phyloP scores from a whole-genome alignment of 2,329 filamentous ascomycete genomes.

The Cercospora canescens region DNA sequence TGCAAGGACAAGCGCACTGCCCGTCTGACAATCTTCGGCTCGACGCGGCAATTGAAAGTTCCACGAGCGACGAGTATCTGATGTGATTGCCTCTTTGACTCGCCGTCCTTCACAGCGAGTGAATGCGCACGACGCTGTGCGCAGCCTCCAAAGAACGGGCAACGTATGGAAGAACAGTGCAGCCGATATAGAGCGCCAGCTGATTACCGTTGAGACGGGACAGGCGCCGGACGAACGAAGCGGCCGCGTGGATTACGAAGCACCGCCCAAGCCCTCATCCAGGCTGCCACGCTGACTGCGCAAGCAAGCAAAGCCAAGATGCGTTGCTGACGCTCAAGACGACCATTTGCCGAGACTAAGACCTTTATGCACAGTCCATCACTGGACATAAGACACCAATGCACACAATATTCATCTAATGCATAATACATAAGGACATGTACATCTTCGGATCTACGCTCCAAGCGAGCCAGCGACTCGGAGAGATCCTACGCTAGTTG shows the following conservation, averaged over 20 bases:
- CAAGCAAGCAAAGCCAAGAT: neutral
- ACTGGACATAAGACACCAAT: neutral
- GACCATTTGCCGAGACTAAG: neutral
- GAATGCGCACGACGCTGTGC: too few relatives aligned
- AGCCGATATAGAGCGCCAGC: neutral
- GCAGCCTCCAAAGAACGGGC: too few relatives aligned
- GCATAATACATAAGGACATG: neutral
- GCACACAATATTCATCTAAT: neutral
- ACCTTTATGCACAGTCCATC: neutral
- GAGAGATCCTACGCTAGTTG: neutral
- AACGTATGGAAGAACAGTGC: too few relatives aligned
- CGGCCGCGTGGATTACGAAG: neutral
- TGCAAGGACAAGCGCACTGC: neutral
- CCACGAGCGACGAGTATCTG: too few relatives aligned
- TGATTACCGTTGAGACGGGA: neutral
- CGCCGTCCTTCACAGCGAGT: too few relatives aligned
- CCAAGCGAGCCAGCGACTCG: neutral
- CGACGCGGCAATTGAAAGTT: too few relatives aligned
- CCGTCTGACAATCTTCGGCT: neutral
- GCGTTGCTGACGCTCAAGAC: neutral
- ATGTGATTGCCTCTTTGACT: too few relatives aligned
- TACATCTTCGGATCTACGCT: neutral
- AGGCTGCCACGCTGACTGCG: neutral
- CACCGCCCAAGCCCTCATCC: neutral
- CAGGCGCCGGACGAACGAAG: neutral